These are phyloP conservation scores for Populus pruinosa DNA, from an alignment of 345 rosid species.

Conservation along the genomic window DNA sequence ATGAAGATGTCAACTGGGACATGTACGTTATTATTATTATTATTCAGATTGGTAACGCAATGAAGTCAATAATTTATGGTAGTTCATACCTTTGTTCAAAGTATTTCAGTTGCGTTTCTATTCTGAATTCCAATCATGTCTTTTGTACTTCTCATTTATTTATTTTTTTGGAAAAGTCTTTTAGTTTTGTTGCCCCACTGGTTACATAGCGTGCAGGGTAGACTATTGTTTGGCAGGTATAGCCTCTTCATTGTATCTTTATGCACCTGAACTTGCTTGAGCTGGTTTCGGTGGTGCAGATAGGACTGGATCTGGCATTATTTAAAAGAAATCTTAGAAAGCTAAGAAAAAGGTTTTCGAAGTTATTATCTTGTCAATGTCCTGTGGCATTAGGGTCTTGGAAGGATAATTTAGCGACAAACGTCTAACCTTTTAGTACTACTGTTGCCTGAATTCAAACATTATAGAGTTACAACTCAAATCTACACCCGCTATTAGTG, in stretches of 20 bases:
- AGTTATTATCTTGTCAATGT: too few relatives aligned
- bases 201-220: not conserved
- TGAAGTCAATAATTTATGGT: not conserved
- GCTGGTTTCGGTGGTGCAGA: too few relatives aligned
- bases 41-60: not conserved
- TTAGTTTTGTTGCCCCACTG: not conserved
- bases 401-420: too few relatives aligned
- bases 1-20: not conserved
- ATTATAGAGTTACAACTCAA: not conserved
- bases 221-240: not conserved
- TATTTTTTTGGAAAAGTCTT: not conserved
- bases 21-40: not conserved
- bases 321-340: too few relatives aligned
- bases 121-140: not conserved
- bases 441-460: too few relatives aligned
- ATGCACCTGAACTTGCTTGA: too few relatives aligned
- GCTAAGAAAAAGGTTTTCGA: too few relatives aligned
- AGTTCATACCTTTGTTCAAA: conserved; percentile 2
- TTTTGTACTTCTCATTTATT: not conserved
- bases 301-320: too few relatives aligned
- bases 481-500: too few relatives aligned
- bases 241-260: too few relatives aligned
- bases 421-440: too few relatives aligned
- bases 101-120: conserved; percentile 3
- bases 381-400: too few relatives aligned